These are phyloP conservation scores for Eimeria maxima DNA, from an alignment of 169 alveolate genomes.

Conservation along the genomic window DNA sequence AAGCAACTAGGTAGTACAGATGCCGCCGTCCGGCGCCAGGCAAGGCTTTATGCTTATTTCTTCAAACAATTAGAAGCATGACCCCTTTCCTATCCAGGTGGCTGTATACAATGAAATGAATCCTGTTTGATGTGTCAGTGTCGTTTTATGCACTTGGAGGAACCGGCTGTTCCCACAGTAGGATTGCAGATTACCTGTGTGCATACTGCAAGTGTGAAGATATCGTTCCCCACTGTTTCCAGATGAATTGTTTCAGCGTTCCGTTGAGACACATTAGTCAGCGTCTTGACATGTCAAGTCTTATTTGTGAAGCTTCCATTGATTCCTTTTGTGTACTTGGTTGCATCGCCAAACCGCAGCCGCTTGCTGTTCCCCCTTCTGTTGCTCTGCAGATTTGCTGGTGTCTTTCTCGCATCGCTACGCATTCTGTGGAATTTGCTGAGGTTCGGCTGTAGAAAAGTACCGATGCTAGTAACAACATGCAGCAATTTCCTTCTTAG, in stretches of 20 bases:
- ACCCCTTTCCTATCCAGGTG: too few relatives aligned
- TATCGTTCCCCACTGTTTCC: not conserved
- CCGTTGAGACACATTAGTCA: not conserved
- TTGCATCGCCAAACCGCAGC: not conserved
- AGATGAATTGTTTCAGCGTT: not conserved
- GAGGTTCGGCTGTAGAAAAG: constrained; percentile 85
- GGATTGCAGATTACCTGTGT: not conserved
- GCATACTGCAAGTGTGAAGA: not conserved
- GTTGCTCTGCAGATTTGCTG: constrained; percentile 90
- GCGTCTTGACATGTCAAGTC: not conserved
- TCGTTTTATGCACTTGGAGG: too few relatives aligned
- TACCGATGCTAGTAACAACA: too few relatives aligned
- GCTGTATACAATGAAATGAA: not conserved
- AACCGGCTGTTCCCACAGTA: not conserved
- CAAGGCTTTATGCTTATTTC: not conserved
- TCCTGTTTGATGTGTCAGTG: too few relatives aligned
- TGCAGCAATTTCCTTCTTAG: not conserved
- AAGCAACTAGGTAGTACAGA: constrained; percentile 93
- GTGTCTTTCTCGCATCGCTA: constrained; percentile 96
- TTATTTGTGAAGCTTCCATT: too few relatives aligned
- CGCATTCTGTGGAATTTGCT: constrained; percentile 97
- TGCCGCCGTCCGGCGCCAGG: constrained; percentile 94
- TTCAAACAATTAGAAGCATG: not conserved
- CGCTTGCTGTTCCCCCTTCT: not conserved
- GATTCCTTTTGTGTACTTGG: not conserved